A percentile compares a stretch with the other conserved stretches of the same genome.
Evolutionary conservation across 225 moss, liverwort and hornwort genomes (phyloP).

Genomic region (Marchantia paleacea): DNA sequence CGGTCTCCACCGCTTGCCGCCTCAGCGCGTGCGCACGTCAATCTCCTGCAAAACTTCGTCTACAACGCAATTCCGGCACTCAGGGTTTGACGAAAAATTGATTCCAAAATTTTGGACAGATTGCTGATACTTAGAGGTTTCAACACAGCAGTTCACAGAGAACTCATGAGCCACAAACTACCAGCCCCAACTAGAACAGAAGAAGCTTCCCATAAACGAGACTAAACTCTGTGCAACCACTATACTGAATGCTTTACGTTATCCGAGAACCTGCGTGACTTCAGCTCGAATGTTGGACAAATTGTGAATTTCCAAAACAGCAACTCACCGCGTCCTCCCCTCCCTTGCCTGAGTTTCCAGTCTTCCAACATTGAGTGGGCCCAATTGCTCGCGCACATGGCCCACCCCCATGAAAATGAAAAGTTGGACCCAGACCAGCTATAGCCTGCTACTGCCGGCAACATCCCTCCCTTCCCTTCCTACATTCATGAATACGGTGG

Average conservation of each 20-base stretch:
- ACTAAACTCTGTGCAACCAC: neutral
- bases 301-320: neutral
- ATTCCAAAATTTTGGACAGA: neutral
- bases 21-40: neutral
- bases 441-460: neutral
- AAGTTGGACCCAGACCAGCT: neutral
- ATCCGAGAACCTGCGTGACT: neutral
- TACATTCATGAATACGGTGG: neutral
- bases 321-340: neutral
- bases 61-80: neutral
- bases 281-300: neutral
- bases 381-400: neutral
- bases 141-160: neutral
- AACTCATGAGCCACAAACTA: neutral
- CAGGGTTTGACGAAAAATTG: neutral
- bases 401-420: neutral
- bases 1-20: neutral
- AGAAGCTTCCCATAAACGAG: neutral
- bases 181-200: neutral
- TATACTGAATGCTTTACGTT: neutral
- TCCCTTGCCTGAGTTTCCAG: neutral
- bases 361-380: constrained; percentile 2
- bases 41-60: neutral
- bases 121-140: neutral
- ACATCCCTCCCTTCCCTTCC: neutral